Base-by-base conservation (phyloP, 1,284 basidiomycete species). In the Cutaneotrichosporon mucoides region DNA sequence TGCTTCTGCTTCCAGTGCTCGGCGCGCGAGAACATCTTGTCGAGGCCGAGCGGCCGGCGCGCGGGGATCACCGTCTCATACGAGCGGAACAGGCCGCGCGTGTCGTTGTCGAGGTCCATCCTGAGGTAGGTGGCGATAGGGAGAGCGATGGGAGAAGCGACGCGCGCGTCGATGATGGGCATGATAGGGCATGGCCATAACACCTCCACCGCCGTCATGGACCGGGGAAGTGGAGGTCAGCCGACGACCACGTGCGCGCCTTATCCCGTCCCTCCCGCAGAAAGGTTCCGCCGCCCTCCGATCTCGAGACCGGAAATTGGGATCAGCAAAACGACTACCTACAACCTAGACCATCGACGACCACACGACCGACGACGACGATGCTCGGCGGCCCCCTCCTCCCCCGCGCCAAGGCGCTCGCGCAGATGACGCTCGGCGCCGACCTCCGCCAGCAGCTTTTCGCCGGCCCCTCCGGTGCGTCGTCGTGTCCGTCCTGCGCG, bases 381-480 rank as follows among this genome's bases (percentile, higher is more conserved):
- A 68, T 68, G 66, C 57, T 69, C 49, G 64, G 62, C 55, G 57
- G 59, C 49, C 57, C 62, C 5, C 42, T 66, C 46, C 40, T 69
- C 11, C 54, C 66, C 16, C 66, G 70, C 35, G 35, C 64, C 7
- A 49, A 56, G 38, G 68, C 70, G 36, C 53, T 70, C 49, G 63
- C 63, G 13, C 57, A 60, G n/a, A 63, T 61, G 2, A 56, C 63
- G 16, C 48, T 72, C 46, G 59, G 57, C 5, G 59, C 60, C 34
- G 70, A 70, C 37, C 59, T 73, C 36, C 60, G 69, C 44, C 60
- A 62, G 50, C 63, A 71, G 53, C 66, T 73, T 34, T 73, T 73
- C 53, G 68, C 67, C n/a, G 70, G 70, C n/a, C 68, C 71, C 9
- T 70, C 68, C 0, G 67, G 71, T 73, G 55, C 47, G 71, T 67